These are phyloP conservation scores for Coprinopsis cinerea DNA, from an alignment of 768 basidiomycete genomes.

Conservation along the genomic window DNA sequence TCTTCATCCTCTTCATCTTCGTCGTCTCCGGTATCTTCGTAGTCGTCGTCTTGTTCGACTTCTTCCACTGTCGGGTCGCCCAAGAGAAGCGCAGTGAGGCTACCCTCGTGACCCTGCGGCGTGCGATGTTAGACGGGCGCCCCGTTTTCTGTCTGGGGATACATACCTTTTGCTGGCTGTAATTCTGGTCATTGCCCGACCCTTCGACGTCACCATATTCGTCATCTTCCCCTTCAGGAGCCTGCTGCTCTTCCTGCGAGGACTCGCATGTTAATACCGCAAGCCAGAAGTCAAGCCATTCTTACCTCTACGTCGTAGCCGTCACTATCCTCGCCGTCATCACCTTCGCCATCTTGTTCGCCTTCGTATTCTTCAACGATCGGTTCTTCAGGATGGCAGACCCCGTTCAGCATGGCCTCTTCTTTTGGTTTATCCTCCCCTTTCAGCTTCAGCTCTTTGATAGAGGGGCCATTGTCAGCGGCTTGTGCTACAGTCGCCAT, in stretches of 20 bases:
- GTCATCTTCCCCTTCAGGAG: slow-evolving; percentile 20
- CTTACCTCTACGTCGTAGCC: slow-evolving; percentile 23
- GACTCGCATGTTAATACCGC: background rate
- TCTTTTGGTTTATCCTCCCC: too few species aligned
- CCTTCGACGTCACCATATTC: slow-evolving; percentile 22
- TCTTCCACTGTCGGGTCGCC: slow-evolving; percentile 16
- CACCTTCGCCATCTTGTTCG: slow-evolving; percentile 6
- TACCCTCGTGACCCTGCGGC: too few species aligned
- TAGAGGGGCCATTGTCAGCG: slow-evolving; percentile 5
- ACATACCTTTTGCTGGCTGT: background rate
- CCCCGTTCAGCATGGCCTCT: too few species aligned
- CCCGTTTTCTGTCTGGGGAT: background rate
- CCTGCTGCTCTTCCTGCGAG: slow-evolving; percentile 18
- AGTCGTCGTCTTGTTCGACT: background rate
- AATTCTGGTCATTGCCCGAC: slow-evolving; percentile 3
- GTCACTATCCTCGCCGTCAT: slow-evolving; percentile 24
- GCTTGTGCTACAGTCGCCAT: background rate
- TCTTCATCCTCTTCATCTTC: slow-evolving; percentile 18
- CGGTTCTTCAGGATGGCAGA: background rate
- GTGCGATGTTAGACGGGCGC: slow-evolving; percentile 10
- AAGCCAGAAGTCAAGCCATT: background rate
- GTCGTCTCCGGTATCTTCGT: slow-evolving; percentile 16
- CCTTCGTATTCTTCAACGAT: slow-evolving; percentile 6
- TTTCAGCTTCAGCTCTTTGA: too few species aligned
- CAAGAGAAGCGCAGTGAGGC: slow-evolving; percentile 25